A percentile compares a stretch with the other conserved stretches of the same genome.
These are phyloP conservation scores for Mycena metata DNA, from an alignment of 768 basidiomycete genomes.

Conservation along the genomic window DNA sequence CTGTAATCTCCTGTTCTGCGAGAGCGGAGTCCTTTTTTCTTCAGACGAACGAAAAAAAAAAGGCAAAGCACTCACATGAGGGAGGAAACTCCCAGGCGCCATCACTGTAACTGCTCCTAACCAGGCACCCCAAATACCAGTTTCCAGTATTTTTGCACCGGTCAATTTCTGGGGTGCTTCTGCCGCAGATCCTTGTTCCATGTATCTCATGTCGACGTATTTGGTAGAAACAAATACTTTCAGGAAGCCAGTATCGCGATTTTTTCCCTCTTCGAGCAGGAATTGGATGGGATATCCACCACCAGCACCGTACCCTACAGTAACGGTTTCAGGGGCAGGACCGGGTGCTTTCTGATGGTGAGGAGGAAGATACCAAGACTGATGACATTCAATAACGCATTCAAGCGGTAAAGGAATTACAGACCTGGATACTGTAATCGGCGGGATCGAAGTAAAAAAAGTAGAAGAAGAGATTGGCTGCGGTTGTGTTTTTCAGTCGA, in stretches of 20 bases:
- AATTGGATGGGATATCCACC: conserved; percentile 13
- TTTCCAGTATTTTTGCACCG: background rate
- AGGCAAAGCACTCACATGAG: conserved; percentile 4
- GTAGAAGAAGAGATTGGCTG: conserved; percentile 12
- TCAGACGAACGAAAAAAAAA: background rate
- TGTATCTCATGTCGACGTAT: conserved; percentile 55
- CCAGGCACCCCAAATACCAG: conserved; percentile 12
- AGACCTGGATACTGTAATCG: conserved; percentile 5
- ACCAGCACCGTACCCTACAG: background rate
- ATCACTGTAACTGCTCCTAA: background rate
- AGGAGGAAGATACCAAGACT: conserved; percentile 3
- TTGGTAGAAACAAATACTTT: conserved; percentile 63
- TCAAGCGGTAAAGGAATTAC: background rate
- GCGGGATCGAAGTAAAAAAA: conserved; percentile 19
- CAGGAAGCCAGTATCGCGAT: conserved; percentile 51
- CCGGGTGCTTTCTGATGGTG: background rate
- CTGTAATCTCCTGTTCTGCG: conserved; percentile 1
- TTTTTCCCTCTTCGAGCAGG: background rate
- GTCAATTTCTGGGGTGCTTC: conserved; percentile 2
- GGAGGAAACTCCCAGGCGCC: background rate
- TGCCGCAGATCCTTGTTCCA: conserved; percentile 49
- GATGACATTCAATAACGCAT: background rate
- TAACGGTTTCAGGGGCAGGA: background rate
- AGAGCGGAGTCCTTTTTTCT: background rate
- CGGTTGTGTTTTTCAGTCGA: conserved; percentile 7